Conservation (phyloP, 495 filamentous ascomycete genomes). For the Podospora conica region DNA sequence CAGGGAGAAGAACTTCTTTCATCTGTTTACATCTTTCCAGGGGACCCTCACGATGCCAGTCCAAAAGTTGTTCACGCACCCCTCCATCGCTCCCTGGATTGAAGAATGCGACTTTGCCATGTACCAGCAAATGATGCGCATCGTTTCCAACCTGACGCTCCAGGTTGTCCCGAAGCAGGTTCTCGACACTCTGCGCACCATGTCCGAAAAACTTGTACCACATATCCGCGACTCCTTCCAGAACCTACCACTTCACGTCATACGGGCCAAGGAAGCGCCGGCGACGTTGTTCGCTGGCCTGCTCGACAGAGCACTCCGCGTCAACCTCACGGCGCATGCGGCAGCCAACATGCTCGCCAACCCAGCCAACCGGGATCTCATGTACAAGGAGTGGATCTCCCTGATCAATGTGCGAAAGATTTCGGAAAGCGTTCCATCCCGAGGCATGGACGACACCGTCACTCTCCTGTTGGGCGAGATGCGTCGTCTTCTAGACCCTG, state of each 20-base stretch:
- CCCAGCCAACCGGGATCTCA: slow-evolving; percentile 70
- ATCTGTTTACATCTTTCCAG: slow-evolving; percentile 91
- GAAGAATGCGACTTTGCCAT: slow-evolving; percentile 90
- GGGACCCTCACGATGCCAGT: slow-evolving; percentile 94
- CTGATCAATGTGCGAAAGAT: slow-evolving; percentile 68
- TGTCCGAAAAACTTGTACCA: slow-evolving; percentile 67
- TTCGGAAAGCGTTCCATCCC: slow-evolving; percentile 54
- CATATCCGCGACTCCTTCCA: slow-evolving; percentile 79
- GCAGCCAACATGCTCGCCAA: slow-evolving; percentile 71
- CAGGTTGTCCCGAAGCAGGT: slow-evolving; percentile 84
- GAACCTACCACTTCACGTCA: slow-evolving; percentile 71
- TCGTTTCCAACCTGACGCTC: slow-evolving; percentile 74
- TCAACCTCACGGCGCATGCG: slow-evolving; percentile 85
- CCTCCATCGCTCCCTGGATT: slow-evolving; percentile 82
- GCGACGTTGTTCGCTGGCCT: slow-evolving; percentile 84
- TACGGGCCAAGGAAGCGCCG: slow-evolving; percentile 77
- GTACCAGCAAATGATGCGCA: slow-evolving; percentile 92
- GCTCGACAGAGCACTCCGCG: slow-evolving; percentile 75
- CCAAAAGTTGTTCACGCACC: slow-evolving; percentile 85
- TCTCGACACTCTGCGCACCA: slow-evolving; percentile 73
- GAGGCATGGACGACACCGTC: slow-evolving; percentile 60
- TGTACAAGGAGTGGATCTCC: slow-evolving; percentile 87
- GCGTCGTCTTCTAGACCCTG: slow-evolving; percentile 61
- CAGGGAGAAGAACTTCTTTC: slow-evolving; percentile 90
- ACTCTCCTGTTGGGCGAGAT: slow-evolving; percentile 70